phyloP scores from a whole-genome alignment of 2,329 filamentous ascomycete species.

The Fusarium falciforme region DNA sequence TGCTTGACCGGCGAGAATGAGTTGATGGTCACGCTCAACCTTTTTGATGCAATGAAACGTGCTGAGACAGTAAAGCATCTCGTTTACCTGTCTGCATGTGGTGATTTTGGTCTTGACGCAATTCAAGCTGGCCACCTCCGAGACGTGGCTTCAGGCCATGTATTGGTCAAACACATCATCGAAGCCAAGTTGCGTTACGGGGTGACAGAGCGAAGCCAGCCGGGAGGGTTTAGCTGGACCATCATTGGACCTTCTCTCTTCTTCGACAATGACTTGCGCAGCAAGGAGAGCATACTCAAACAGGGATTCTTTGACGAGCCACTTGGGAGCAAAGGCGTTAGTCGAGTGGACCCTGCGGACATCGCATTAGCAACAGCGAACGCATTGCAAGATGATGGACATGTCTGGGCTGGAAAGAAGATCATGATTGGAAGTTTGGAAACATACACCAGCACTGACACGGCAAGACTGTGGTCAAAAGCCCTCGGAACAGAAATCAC shows the following conservation, averaged over 20 bases:
- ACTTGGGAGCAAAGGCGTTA: slow-evolving; percentile 18
- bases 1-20: slow-evolving; percentile 25
- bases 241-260: slow-evolving; percentile 25
- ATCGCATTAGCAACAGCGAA: slow-evolving; percentile 22
- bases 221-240: slow-evolving; percentile 27
- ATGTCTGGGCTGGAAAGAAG: slow-evolving; percentile 22
- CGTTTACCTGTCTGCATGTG: slow-evolving; percentile 18
- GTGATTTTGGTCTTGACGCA: slow-evolving; percentile 13
- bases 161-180: slow-evolving; percentile 23
- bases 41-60: slow-evolving; percentile 15
- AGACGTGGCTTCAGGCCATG: slow-evolving; percentile 12
- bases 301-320: slow-evolving; percentile 23
- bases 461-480: slow-evolving; percentile 19
- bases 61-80: slow-evolving; percentile 17
- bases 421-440: slow-evolving; percentile 24
- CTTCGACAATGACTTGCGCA: slow-evolving; percentile 22
- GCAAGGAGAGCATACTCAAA: slow-evolving; percentile 14
- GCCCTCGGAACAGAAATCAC: slow-evolving; percentile 2
- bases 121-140: slow-evolving; percentile 6
- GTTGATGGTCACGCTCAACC: slow-evolving; percentile 28
- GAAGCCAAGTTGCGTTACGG: slow-evolving; percentile 27
- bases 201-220: not conserved
- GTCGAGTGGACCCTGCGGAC: slow-evolving; percentile 19
- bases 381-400: slow-evolving; percentile 15
- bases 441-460: slow-evolving; percentile 4